A percentile compares a stretch with the other conserved stretches of the same genome.
These are phyloP conservation scores for Ophiostoma australiae DNA, from an alignment of 2,329 filamentous ascomycete genomes.

Conservation along the genomic window DNA sequence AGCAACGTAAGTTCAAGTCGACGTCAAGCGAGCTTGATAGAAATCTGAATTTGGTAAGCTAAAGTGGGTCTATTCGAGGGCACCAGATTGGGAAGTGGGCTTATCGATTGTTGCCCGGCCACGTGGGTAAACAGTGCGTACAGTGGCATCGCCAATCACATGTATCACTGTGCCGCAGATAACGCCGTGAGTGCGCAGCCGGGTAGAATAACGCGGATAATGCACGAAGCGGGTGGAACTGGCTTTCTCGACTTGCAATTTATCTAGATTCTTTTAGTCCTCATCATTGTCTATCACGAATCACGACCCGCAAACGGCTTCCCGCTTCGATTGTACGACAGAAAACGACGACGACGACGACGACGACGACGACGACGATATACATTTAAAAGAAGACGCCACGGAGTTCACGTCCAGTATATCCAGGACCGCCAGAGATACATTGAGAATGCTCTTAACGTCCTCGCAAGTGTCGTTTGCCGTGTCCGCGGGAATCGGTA, in stretches of 20 bases:
- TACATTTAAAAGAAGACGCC: conserved; percentile 18
- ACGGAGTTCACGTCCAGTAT: no score
- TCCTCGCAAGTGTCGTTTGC: conserved; percentile 66
- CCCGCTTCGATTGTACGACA: neutral
- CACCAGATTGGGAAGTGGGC: conserved; percentile 5
- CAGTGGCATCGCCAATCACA: conserved; percentile 1
- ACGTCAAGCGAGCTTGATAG: neutral
- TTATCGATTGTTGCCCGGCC: conserved; percentile 31
- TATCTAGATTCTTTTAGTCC: neutral
- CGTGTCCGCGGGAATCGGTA: conserved; percentile 60
- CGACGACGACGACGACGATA: neutral
- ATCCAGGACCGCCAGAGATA: neutral
- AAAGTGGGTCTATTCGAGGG: neutral
- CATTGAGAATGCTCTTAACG: conserved; percentile 52
- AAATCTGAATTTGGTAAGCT: conserved; percentile 16
- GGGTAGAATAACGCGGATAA: conserved; percentile 3
- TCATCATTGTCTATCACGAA: neutral
- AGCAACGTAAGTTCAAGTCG: neutral
- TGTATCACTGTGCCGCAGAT: conserved; percentile 5
- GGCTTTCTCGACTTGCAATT: neutral
- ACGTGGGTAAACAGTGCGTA: conserved; percentile 17
- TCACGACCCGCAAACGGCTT: conserved; percentile 2
- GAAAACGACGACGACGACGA: neutral
- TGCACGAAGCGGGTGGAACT: conserved; percentile 12
- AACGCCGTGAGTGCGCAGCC: neutral